Base-by-base conservation (phyloP, 2,329 filamentous ascomycete genomes). In the Arthrobotrys pseudoclavata region DNA sequence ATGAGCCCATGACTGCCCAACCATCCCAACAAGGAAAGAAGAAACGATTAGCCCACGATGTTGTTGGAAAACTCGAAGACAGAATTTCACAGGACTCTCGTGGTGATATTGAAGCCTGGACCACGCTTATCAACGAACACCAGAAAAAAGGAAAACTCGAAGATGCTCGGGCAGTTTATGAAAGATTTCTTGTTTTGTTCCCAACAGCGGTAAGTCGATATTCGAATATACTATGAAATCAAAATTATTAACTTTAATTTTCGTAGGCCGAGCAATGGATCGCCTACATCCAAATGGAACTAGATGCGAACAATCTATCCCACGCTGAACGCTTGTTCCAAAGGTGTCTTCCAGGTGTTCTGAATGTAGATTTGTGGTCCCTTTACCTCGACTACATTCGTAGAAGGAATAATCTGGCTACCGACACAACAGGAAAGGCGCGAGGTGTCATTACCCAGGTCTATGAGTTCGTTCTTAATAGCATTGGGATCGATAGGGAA, bases 301-400 rank as follows among this genome's bases (percentile, higher is more conserved):
- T 96, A 31, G 91, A 93, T 79, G 87, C 94, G 72, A 93, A 97
- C 81, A 92, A 97, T 79, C 91, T 96, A 76, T 87, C 88, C 71
- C 89, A 89, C 55, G 90, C 96, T 15, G 95, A 97, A 83, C 87
- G 90, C 64, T 90, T 99, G 22, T 97, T 99, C 83, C 90, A 89
- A 79, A 89, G 90, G 80, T 94, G 92, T 34, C 88, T 99, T 45
- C 87, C 93, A 80, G 88, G 88, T 7, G 91, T 96, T 20, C 91
- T 92, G 10, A 92, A 95, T 83, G 91, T 98, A 45, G 89, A 92
- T 79, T 88, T 99, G 20, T 99, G 94, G 93, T 93, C 92, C 5
- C 89, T 94, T 34, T 99, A 99, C 83, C 89, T 99, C 79, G 94
- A 97, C 84, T 97, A 98, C 83, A 92, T 98, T 79, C 93, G 96